These are phyloP conservation scores for Diaporthe aspalathi DNA, from an alignment of 2,329 filamentous ascomycete species.

Conservation along the genomic window DNA sequence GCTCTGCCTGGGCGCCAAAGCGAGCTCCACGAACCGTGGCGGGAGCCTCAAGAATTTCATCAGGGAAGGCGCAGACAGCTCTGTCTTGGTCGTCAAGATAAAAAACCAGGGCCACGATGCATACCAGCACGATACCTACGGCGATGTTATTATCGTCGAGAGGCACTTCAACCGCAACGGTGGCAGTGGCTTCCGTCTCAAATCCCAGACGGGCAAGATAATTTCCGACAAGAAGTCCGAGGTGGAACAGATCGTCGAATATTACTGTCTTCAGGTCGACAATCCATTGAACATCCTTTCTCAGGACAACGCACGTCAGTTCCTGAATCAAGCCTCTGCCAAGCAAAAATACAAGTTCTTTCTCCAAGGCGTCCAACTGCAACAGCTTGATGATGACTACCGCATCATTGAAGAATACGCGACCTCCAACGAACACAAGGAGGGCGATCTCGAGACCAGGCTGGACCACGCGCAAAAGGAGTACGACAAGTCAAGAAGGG, in stretches of 20 bases:
- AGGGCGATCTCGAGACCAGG: slow-evolving; percentile 71
- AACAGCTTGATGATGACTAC: slow-evolving; percentile 93
- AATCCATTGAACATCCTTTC: slow-evolving; percentile 97
- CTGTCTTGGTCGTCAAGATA: slow-evolving; percentile 82
- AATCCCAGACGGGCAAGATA: slow-evolving; percentile 74
- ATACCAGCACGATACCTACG: slow-evolving; percentile 85
- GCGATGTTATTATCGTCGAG: slow-evolving; percentile 88
- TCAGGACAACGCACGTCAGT: slow-evolving; percentile 94
- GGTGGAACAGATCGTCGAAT: slow-evolving; percentile 92
- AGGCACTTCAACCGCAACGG: slow-evolving; percentile 84
- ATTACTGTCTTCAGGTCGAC: slow-evolving; percentile 92
- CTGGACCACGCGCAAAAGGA: slow-evolving; percentile 69
- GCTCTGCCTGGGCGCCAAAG: slow-evolving; percentile 94
- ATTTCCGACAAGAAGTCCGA: slow-evolving; percentile 88
- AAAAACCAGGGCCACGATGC: slow-evolving; percentile 91
- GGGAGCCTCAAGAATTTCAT: slow-evolving; percentile 89
- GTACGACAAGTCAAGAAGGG: slow-evolving; percentile 70
- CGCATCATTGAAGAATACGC: slow-evolving; percentile 82
- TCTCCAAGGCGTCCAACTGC: slow-evolving; percentile 91
- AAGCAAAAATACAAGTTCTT: slow-evolving; percentile 96
- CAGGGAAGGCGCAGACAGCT: slow-evolving; percentile 85
- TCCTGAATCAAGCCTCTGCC: slow-evolving; percentile 85
- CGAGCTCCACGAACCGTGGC: slow-evolving; percentile 90
- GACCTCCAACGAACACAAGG: slow-evolving; percentile 75
- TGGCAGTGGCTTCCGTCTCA: slow-evolving; percentile 86